These are phyloP conservation scores for Exophiala lecanii-corni DNA, from an alignment of 2,329 filamentous ascomycete genomes.

Conservation along the genomic window DNA sequence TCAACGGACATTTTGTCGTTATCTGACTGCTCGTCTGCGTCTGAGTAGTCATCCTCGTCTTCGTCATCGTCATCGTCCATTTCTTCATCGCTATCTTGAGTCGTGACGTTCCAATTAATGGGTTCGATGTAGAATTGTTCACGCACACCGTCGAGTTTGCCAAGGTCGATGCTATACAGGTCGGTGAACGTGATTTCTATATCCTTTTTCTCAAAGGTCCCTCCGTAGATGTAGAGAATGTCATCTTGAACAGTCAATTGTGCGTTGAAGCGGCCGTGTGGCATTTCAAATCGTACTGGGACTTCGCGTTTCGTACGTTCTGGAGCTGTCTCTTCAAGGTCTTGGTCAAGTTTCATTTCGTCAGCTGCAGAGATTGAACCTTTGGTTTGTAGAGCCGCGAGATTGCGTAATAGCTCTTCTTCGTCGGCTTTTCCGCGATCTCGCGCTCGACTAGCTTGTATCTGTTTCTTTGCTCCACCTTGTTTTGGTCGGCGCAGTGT, in stretches of 20 bases:
- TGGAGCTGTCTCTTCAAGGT: slow-evolving; percentile 52
- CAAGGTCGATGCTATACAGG: slow-evolving; percentile 87
- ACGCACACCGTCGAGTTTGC: slow-evolving; percentile 88
- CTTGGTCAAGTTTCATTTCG: slow-evolving; percentile 36
- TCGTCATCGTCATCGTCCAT: slow-evolving; percentile 42
- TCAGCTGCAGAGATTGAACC: slow-evolving; percentile 55
- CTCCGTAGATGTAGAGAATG: slow-evolving; percentile 87
- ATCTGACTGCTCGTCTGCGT: slow-evolving; percentile 45
- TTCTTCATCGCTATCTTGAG: slow-evolving; percentile 57
- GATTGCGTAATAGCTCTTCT: slow-evolving; percentile 79
- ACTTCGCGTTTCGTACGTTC: slow-evolving; percentile 50
- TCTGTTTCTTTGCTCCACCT: slow-evolving; percentile 56
- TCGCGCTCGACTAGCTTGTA: slow-evolving; percentile 44
- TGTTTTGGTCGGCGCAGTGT: slow-evolving; percentile 68
- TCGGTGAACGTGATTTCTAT: slow-evolving; percentile 95
- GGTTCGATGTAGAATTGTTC: slow-evolving; percentile 83
- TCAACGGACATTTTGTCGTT: slow-evolving; percentile 32
- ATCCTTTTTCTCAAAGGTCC: slow-evolving; percentile 92
- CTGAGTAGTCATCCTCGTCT: slow-evolving; percentile 37
- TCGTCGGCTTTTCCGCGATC: slow-evolving; percentile 80
- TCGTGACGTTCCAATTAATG: slow-evolving; percentile 72
- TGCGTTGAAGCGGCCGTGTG: slow-evolving; percentile 85
- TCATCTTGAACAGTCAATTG: slow-evolving; percentile 89
- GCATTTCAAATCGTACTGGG: slow-evolving; percentile 71
- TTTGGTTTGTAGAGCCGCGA: slow-evolving; percentile 78